Evolutionary conservation across 352 stramenopile genomes (phyloP), one percentile per base, ranked within the genome.

Genomic region (Globisporangium rhizosaccharum): DNA sequence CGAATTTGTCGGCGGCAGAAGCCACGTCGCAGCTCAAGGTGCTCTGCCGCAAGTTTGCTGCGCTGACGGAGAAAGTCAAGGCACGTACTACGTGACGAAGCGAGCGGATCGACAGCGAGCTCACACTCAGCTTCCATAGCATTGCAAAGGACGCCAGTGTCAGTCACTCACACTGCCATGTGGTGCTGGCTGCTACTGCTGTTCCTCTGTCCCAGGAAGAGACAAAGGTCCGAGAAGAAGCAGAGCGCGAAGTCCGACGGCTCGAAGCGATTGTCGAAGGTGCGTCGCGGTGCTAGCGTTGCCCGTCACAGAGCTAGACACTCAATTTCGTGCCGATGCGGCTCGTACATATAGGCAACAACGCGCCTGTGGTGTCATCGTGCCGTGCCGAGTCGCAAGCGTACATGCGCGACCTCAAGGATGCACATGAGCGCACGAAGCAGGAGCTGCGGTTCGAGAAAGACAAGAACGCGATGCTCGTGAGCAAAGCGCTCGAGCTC

Each of bases 51-150:
- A 94, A 94, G 59, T 94, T 94, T 57, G 85, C 85, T 2, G 75
- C 82, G 6, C 71, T 92, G 18, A 87, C 75, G 0, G 80, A 94
- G 23, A 94, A 91, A 84, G 82, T 94, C 51, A 92, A 94, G 70
- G 82, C 88, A 55, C 1, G 52, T 23, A 12, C 33, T 10, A 10
- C 3, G 0, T 0, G 4, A 44, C 0, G 15, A 46, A 2, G 41
- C 41, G 15, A 12, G 14, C 8, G 41, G 7, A n/a, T 46, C 33
- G 8, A 12, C 10, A 39, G 33, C 33, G 8, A 39, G 7, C 33
- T 39, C 9, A 9, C 9, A 9, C 30, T 36, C 30, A 36, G 30
- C 30, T 9, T 36, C 30, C 30, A 10, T 36, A 9, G 5, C 30
- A 36, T 9, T 9, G 9, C 30, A 36, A 36, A 0, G 9, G 30